These are phyloP conservation scores for Bipolaris sorokiniana DNA, from an alignment of 2,329 filamentous ascomycete genomes.

Conservation along the genomic window DNA sequence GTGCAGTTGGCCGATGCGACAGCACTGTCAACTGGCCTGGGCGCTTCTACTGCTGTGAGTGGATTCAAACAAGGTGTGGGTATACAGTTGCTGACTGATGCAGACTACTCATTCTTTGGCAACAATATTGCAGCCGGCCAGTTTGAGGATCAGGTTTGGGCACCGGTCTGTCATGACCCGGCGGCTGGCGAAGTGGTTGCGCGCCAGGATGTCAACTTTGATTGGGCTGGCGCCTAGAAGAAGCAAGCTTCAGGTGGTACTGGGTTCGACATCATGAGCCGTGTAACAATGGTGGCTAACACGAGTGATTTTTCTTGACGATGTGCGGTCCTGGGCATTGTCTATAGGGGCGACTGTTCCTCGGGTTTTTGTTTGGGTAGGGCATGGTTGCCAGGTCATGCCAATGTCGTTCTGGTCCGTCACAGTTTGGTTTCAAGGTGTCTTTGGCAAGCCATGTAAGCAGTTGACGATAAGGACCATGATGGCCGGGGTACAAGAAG, in stretches of 20 bases:
- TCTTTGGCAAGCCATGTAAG: background rate
- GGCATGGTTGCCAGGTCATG: background rate
- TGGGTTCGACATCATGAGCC: background rate
- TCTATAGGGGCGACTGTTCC: background rate
- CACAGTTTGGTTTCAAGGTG: background rate
- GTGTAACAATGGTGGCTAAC: background rate
- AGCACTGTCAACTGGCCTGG: constrained; percentile 29
- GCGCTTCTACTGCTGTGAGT: constrained; percentile 49
- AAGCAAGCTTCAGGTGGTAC: background rate
- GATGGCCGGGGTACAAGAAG: background rate
- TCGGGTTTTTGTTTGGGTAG: background rate
- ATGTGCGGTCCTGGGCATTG: background rate
- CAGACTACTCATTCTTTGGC: constrained; percentile 43
- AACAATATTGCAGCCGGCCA: constrained; percentile 41
- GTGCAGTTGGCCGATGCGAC: constrained; percentile 41
- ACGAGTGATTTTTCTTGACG: background rate
- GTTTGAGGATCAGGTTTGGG: constrained; percentile 43
- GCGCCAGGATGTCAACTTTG: constrained; percentile 23
- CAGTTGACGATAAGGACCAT: background rate
- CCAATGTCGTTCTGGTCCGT: background rate
- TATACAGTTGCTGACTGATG: constrained; percentile 12
- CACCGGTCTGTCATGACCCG: constrained; percentile 38
- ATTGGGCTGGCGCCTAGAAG: constrained; percentile 21
- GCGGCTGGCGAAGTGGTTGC: constrained; percentile 19
- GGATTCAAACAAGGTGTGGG: too few relatives aligned